These are phyloP conservation scores for Dictyostelium brefeldianum DNA, from an alignment of 78 protist species.

Conservation along the genomic window DNA sequence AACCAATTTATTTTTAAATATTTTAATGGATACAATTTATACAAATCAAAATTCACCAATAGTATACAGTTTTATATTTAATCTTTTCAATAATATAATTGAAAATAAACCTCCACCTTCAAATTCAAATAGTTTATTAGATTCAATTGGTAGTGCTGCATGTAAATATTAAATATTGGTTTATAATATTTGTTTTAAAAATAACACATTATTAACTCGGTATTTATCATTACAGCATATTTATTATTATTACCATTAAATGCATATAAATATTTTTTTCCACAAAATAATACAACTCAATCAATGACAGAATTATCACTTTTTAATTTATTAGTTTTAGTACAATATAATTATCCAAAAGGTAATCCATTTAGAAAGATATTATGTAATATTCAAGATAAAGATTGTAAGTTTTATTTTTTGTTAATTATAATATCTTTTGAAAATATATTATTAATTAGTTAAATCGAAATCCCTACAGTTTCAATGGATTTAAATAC, in stretches of 20 bases:
- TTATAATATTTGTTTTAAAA: too few relatives aligned
- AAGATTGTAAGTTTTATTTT: slow-evolving; percentile 34
- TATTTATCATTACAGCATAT: slow-evolving; percentile 45
- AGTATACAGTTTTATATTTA: slow-evolving; percentile 16
- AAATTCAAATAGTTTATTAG: slow-evolving; percentile 25
- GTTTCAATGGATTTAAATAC: slow-evolving; percentile 9
- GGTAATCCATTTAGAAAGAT: slow-evolving; percentile 71
- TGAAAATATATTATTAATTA: background rate
- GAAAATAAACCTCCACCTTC: slow-evolving; percentile 51
- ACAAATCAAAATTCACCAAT: slow-evolving; percentile 35
- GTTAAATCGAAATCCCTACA: background rate
- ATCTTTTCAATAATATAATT: slow-evolving; percentile 37
- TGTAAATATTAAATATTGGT: slow-evolving; percentile 38
- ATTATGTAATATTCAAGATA: slow-evolving; percentile 34
- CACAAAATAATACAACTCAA: background rate
- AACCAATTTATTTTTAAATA: slow-evolving; percentile 20
- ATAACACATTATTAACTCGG: too few relatives aligned
- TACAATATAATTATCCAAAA: slow-evolving; percentile 62
- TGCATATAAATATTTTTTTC: slow-evolving; percentile 77
- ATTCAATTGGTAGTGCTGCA: slow-evolving; percentile 71
- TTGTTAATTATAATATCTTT: too few relatives aligned
- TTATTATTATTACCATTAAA: slow-evolving; percentile 63
- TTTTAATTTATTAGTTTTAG: slow-evolving; percentile 24
- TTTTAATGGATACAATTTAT: slow-evolving; percentile 33
- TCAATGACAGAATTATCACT: slow-evolving; percentile 51